Evolutionary conservation across 1,284 basidiomycete species (phyloP).

Genomic region (Neolentinus lepideus): DNA sequence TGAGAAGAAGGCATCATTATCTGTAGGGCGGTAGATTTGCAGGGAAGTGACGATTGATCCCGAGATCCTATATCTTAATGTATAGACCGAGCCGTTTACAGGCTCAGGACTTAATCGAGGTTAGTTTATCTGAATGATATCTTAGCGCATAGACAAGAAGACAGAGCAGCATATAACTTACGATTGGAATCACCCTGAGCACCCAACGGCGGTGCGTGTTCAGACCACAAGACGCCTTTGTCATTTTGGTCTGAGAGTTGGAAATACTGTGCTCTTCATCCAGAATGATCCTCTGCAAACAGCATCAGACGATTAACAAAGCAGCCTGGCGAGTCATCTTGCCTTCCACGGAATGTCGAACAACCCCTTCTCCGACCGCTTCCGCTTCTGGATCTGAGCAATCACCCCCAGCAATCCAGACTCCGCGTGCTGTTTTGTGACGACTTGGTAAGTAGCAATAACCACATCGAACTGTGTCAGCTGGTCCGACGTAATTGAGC

Average conservation of each 20-base stretch:
- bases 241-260: conserved; percentile 82
- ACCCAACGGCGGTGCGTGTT: conserved; percentile 75
- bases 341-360: conserved; percentile 80
- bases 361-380: conserved; percentile 41
- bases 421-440: conserved; percentile 43
- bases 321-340: not conserved
- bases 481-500: conserved; percentile 50
- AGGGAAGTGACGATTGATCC: conserved; percentile 80
- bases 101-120: conserved; percentile 37
- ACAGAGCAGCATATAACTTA: conserved; percentile 27
- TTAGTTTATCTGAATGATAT: conserved; percentile 62
- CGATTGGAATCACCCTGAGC: conserved; percentile 85
- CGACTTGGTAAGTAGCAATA: conserved; percentile 85
- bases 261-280: conserved; percentile 87
- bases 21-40: conserved; percentile 73
- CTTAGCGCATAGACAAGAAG: conserved; percentile 1
- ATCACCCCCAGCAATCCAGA: conserved; percentile 19
- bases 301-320: not conserved
- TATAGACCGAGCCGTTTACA: not conserved
- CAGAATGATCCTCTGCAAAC: conserved; percentile 61
- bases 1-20: conserved; percentile 78
- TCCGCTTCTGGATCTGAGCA: conserved; percentile 54
- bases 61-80: conserved; percentile 57
- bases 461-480: conserved; percentile 72
- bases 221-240: conserved; percentile 61